phyloP scores from a whole-genome alignment of 176 grass and related monocot species.

The Phoenix dactylifera region DNA sequence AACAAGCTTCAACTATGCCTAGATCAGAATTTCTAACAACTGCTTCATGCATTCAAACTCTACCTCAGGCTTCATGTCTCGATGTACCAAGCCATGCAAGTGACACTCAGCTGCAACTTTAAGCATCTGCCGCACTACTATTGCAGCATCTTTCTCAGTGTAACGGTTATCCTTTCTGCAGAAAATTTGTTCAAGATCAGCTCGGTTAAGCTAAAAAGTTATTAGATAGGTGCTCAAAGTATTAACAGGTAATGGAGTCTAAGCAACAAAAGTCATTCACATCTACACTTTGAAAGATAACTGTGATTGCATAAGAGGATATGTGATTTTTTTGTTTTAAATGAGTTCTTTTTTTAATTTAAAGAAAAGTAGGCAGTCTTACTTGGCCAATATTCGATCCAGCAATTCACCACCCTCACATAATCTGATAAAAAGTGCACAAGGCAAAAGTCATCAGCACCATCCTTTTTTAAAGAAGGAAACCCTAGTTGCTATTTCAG shows the following conservation, averaged over 20 bases:
- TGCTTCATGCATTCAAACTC: neutral
- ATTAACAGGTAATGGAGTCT: neutral
- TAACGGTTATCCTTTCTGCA: conserved; percentile 87
- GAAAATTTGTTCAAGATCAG: neutral
- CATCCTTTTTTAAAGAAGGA: neutral
- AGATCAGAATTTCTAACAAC: neutral
- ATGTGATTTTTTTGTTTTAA: neutral
- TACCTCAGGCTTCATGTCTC: conserved; percentile 99
- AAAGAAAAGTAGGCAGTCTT: conserved; percentile 23
- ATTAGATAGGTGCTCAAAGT: neutral
- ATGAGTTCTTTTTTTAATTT: neutral
- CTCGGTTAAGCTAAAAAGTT: neutral
- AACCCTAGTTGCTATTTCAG: neutral
- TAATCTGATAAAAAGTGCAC: conserved; percentile 39
- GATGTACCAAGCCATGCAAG: conserved; percentile 92
- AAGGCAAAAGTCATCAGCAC: conserved; percentile 7
- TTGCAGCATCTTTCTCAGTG: conserved; percentile 89
- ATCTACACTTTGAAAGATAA: too few relatives aligned
- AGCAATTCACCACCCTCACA: conserved; percentile 84
- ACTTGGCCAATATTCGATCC: conserved; percentile 85
- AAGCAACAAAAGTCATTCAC: too few relatives aligned
- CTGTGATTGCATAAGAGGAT: neutral
- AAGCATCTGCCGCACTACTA: conserved; percentile 91
- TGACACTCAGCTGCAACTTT: conserved; percentile 98
- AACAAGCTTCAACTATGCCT: too few relatives aligned